Conservation (phyloP, 139 green algal species). For the Asterochloris erici region DNA sequence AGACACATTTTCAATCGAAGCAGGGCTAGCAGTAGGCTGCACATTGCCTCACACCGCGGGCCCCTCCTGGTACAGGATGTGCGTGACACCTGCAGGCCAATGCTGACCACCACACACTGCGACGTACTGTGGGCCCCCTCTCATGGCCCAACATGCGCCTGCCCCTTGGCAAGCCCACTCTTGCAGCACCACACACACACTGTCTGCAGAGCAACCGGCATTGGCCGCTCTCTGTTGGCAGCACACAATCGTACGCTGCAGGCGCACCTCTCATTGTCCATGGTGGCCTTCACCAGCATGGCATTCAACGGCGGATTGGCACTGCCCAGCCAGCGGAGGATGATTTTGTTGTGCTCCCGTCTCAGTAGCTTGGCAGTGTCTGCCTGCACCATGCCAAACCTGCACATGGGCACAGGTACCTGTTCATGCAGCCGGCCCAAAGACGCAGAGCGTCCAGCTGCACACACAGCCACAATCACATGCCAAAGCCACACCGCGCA, state of each 20-base stretch:
- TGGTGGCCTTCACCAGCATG: background rate
- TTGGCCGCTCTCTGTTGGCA: background rate
- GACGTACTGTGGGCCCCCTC: no score
- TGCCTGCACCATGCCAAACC: background rate
- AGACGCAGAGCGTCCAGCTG: no score
- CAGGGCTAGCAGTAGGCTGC: no score
- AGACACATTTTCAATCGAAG: no score
- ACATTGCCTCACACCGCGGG: no score
- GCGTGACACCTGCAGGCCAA: no score
- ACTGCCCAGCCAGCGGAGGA: background rate
- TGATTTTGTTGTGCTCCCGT: background rate
- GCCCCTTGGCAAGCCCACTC: background rate
- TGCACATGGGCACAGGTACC: no score
- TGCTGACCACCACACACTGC: no score
- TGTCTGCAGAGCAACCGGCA: background rate
- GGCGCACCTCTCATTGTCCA: slow-evolving; percentile 10
- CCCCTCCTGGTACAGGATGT: no score
- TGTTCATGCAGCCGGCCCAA: no score
- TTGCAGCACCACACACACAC: background rate
- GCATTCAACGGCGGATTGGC: background rate
- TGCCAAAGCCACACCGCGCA: no score
- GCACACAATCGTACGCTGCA: background rate
- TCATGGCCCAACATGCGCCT: background rate
- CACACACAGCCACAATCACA: no score
- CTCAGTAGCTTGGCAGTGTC: background rate